These are phyloP conservation scores for Cutaneotrichosporon sp. DNA, from an alignment of 1,284 basidiomycete species.

Conservation along the genomic window DNA sequence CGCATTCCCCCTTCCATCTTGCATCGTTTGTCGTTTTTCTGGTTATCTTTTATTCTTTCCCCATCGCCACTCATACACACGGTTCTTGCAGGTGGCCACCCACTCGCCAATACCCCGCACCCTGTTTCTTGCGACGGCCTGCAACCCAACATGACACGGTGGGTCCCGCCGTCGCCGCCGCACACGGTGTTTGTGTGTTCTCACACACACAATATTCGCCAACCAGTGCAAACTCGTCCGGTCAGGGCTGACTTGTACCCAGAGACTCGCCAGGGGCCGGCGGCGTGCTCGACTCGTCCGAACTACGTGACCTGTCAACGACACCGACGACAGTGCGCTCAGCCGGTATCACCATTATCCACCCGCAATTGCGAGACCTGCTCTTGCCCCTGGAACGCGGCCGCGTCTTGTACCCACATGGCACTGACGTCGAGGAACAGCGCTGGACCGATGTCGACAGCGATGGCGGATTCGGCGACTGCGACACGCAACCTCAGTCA, in stretches of 20 bases:
- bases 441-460: conserved; percentile 22
- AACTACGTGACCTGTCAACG: conserved; percentile 38
- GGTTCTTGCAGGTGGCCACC: no score
- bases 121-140: neutral
- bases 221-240: no score
- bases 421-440: conserved; percentile 29
- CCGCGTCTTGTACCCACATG: conserved; percentile 36
- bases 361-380: conserved; percentile 46
- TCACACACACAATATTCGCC: no score
- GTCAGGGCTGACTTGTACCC: neutral
- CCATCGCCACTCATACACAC: no score
- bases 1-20: no score
- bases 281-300: conserved; percentile 18
- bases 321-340: conserved; percentile 27
- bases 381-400: conserved; percentile 37
- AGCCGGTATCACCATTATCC: conserved; percentile 41
- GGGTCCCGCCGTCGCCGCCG: neutral
- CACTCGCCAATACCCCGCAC: neutral
- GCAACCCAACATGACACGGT: neutral
- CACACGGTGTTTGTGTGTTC: no score
- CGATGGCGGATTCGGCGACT: neutral
- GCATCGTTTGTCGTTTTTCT: no score
- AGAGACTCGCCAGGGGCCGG: neutral
- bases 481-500: neutral
- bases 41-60: no score